Percentiles rank a stretch among this genome's conserved stretches.
These are phyloP conservation scores for Rhododendron griersonianum DNA, from an alignment of 148 eudicot genomes.

Conservation along the genomic window DNA sequence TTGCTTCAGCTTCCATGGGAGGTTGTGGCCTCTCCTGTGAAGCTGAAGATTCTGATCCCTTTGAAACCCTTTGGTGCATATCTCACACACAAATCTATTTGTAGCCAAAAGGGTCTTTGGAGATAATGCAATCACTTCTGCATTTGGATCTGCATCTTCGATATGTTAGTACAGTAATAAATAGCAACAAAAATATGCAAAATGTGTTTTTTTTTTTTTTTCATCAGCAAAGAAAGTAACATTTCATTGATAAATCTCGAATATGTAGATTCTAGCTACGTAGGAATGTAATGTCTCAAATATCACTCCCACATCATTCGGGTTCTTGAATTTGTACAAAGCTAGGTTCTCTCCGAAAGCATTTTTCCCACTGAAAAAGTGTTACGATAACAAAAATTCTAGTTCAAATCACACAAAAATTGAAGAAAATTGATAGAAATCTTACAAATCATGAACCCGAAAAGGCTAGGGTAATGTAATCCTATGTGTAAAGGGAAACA, in stretches of 20 bases:
- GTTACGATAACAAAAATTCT: not conserved
- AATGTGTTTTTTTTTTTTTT: not conserved
- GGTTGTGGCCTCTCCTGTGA: conserved; percentile 92
- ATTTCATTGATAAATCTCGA: not conserved
- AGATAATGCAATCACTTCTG: conserved; percentile 87
- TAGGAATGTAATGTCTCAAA: not conserved
- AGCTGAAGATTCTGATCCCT: conserved; percentile 92
- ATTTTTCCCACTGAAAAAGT: not conserved
- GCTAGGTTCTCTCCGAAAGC: not conserved
- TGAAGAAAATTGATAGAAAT: not conserved
- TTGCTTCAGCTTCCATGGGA: conserved; percentile 94
- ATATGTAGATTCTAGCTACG: too few species aligned
- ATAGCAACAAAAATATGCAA: not conserved
- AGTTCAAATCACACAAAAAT: not conserved
- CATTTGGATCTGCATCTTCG: conserved; percentile 71
- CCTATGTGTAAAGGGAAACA: not conserved
- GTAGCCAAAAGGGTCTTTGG: conserved; percentile 75
- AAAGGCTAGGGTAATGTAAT: not conserved
- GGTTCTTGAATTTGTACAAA: not conserved
- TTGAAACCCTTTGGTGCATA: conserved; percentile 71
- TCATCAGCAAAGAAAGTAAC: not conserved
- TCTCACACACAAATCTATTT: conserved; percentile 48
- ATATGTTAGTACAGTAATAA: not conserved
- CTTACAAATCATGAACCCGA: not conserved
- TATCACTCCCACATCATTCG: not conserved